Evolutionary conservation across 2,329 filamentous ascomycete species (phyloP).

Genomic region (Fusarium ambrosium): DNA sequence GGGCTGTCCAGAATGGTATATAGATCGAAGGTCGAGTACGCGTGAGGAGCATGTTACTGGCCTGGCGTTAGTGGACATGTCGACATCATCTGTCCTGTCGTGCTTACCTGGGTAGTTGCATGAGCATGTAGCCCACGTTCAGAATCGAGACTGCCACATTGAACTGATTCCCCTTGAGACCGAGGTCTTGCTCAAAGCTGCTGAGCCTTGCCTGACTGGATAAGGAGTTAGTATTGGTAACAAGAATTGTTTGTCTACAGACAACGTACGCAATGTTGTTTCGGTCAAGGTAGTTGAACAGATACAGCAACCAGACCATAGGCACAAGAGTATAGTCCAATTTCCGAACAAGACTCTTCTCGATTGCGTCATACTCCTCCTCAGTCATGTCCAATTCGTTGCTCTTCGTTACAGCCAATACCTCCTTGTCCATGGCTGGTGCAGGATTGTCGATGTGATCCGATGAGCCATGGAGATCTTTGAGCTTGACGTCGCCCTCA

Average conservation of each 20-base stretch:
- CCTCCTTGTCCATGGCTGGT: background rate
- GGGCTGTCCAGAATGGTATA: conserved; percentile 43
- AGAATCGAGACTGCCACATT: background rate
- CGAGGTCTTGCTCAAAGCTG: background rate
- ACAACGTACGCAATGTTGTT: background rate
- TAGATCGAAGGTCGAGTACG: conserved; percentile 18
- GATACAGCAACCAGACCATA: background rate
- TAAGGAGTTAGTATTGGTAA: background rate
- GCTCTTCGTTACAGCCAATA: background rate
- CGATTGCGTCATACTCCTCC: background rate
- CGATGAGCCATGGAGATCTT: background rate
- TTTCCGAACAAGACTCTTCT: background rate
- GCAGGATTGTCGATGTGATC: background rate
- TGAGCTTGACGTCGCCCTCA: background rate
- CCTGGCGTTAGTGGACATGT: background rate
- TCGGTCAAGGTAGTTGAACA: background rate
- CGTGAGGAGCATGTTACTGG: background rate
- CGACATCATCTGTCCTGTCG: no score
- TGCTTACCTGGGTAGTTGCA: background rate
- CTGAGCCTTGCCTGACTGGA: background rate
- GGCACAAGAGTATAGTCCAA: background rate
- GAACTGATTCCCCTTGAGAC: background rate
- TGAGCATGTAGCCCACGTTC: background rate
- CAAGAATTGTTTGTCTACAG: background rate
- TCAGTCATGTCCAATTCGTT: background rate